Evolutionary conservation across 306 rosid species (phyloP).

Genomic region (Trifolium subterraneum): DNA sequence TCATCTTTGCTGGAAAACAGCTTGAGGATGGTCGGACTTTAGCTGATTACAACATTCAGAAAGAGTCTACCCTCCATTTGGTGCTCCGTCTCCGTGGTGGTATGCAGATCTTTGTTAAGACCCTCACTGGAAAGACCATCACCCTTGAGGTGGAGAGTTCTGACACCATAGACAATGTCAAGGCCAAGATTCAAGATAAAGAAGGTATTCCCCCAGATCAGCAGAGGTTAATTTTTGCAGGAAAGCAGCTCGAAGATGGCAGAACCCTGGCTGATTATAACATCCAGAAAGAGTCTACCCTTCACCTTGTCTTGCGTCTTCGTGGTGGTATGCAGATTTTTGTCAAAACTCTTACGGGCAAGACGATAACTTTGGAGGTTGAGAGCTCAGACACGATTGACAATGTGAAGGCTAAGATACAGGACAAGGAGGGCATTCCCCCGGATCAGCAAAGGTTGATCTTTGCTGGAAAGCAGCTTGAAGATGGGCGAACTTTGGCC

Average conservation of each 20-base stretch:
- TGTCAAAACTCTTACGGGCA: constrained; percentile 32
- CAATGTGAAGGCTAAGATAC: constrained; percentile 39
- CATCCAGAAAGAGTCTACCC: constrained; percentile 39
- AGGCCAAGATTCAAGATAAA: constrained; percentile 38
- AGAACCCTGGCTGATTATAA: constrained; percentile 35
- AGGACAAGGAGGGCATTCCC: constrained; percentile 38
- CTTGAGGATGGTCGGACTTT: not conserved
- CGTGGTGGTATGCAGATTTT: constrained; percentile 44
- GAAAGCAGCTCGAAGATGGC: constrained; percentile 39
- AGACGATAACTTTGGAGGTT: constrained; percentile 37
- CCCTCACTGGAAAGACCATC: constrained; percentile 41
- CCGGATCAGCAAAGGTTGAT: constrained; percentile 41
- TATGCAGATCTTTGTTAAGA: constrained; percentile 36
- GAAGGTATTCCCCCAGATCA: constrained; percentile 41
- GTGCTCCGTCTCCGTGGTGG: not conserved
- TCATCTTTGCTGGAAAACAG: not conserved
- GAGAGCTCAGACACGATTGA: constrained; percentile 43
- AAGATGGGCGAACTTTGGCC: constrained; percentile 38
- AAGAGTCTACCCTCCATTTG: not conserved
- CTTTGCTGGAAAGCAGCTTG: constrained; percentile 39
- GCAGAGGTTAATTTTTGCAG: constrained; percentile 38
- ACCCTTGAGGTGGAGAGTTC: constrained; percentile 42
- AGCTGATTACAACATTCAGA: not conserved
- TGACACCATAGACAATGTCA: constrained; percentile 37
- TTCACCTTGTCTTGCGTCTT: constrained; percentile 25